Evolutionary conservation across 1,284 basidiomycete species (phyloP), one percentile per base, ranked within the genome.

Genomic region (Ceratobasidium sp.): DNA sequence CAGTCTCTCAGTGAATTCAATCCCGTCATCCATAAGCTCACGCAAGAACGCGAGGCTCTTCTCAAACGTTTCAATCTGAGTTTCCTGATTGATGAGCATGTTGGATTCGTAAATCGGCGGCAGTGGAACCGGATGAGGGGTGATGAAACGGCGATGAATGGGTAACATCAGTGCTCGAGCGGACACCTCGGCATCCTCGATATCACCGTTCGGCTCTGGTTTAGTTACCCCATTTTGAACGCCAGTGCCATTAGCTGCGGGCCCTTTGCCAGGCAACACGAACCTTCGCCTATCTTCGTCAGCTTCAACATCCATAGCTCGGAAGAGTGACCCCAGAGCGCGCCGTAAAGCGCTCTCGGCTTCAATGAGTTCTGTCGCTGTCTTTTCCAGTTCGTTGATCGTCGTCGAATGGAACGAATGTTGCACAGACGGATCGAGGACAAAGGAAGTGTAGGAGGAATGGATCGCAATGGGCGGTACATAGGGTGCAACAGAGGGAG

Each of bases 381-480:
- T 91, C 77, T 91, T 86, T 82, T 95, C 93, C 20, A 95, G 87
- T 82, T 95, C 93, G 79, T 92, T 90, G n/a, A 95, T 85, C 61
- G 94, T 85, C 69, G 87, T 88, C 40, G 94, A 93, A 46, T 94
- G 91, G 84, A 94, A 95, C 2, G 93, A 91, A 83, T 93, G 93
- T 20, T 92, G 94, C n/a, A 93, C 90, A 13, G 93, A 89, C 80
- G 92, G 93, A 84, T 95, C 94, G 88, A 95, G 89, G 26, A 95
- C 92, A 82, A 94, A 94, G 0, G 94, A 93, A n/a, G 93, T 89
- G 84, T 92, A 95, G 79, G 89, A 92, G 75, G 91, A 87, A 82
- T 95, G 93, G 77, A 92, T 89, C 9, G 87, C 84, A 33, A 87
- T 87, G 23, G 93, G 92, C 39, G 89, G 87, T 40, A 91, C 89